Base-by-base conservation (phyloP, 2,329 filamentous ascomycete species). In the Diaporthe capsici region DNA sequence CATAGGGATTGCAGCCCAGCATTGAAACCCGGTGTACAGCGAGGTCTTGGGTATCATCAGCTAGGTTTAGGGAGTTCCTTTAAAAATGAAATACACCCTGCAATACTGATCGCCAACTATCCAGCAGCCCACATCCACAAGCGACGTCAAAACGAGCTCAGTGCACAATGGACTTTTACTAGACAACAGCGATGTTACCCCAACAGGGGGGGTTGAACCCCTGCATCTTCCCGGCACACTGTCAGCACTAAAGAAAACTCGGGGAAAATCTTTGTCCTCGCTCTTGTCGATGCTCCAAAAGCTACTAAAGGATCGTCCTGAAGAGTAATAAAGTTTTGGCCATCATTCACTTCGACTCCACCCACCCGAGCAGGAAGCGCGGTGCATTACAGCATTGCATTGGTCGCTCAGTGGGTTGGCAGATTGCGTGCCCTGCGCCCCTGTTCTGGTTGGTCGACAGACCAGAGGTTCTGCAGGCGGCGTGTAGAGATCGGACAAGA, bases 321-420 rank as follows among this genome's bases (percentile, higher is more conserved):
- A 31, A 15, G 20, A 49, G 20, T 20, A 37, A 55, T 51, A 49
- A 55, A 22, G 37, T 49, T n/a, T n/a, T 34, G 22, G 37, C 65
- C 47, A 13, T 55, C 37, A 39, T 31, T 34, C 28, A 70, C 65
- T 55, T 22, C n/a, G 47, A 55, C 65, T 20, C 47, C 37, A 55
- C 53, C 28, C 53, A 57, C 13, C 28, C 28, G 31, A 6, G n/a
- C 31, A 57, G 37, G 67, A 74, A 74, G 75, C 71, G 71, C 57
- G 55, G 71, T 76, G 71, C 75, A 67, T 74, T 74, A 70, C 75
- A 71, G 63, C 71, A 74, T 74, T 74, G 63, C 71, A 76, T 76
- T 76, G 74, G 74, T 53, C 37, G 74, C 74, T 63, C 63, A 72
- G n/a, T 65, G 37, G 63, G 28, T 74, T 65, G 63, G 71, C 71